Evolutionary conservation across 176 grass and related monocot genomes (phyloP).

Genomic region (Carex kokanica): DNA sequence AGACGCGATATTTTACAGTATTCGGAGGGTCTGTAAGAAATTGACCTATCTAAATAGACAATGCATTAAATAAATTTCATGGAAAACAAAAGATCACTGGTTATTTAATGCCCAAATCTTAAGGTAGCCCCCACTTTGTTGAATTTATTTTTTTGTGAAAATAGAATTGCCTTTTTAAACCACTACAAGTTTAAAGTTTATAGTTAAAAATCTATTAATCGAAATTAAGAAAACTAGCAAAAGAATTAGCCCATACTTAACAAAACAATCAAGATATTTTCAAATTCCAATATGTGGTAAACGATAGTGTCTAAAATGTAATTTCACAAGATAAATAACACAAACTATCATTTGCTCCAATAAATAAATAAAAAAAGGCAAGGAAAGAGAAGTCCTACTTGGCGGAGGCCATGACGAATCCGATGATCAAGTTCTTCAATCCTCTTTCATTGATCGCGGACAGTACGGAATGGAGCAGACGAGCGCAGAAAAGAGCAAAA

Average conservation of each 20-base stretch:
- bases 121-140: neutral
- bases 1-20: neutral
- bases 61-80: neutral
- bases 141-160: neutral
- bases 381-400: slow-evolving; percentile 38
- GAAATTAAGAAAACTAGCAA: neutral
- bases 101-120: slow-evolving; percentile 8
- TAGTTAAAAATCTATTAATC: neutral
- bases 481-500: slow-evolving; percentile 55
- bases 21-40: neutral
- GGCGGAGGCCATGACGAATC: slow-evolving; percentile 43
- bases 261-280: neutral
- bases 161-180: neutral
- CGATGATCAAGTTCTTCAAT: slow-evolving; percentile 39
- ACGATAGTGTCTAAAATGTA: neutral
- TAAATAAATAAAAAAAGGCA: neutral
- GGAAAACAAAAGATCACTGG: neutral
- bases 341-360: neutral
- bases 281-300: too few relatives aligned
- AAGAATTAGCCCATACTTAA: neutral
- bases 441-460: slow-evolving; percentile 51
- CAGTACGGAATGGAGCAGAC: slow-evolving; percentile 40
- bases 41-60: slow-evolving; percentile 2
- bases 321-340: neutral
- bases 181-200: neutral